Base-by-base conservation (phyloP, 1,284 basidiomycete species). In the Rhodofomes roseus region DNA sequence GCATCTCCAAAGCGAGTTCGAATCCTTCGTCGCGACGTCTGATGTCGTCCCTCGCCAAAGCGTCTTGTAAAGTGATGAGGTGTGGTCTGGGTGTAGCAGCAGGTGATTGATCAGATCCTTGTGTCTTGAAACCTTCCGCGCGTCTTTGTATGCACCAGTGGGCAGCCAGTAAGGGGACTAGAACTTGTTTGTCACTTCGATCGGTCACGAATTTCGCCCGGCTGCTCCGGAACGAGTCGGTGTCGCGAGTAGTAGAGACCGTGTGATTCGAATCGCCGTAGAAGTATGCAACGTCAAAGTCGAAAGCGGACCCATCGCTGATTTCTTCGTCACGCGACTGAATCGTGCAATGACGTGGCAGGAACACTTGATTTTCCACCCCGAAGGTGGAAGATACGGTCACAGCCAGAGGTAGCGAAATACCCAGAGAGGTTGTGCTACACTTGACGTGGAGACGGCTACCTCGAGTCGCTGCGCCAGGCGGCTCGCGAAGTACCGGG, bases 41-140 rank as follows among this genome's bases (percentile, higher is more conserved):
- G 51, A 68, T 66, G 54, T 68, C 66, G 20, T 65, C 61, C 39
- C 66, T 54, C 4, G 59, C 56, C 41, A 56, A 60, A 5, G 66
- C 66, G 12, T 64, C 55, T 25, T 60, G 54, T n/a, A 68, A 62
- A 12, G 62, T 62, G 25, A 68, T 60, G 7, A 66, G 60, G 2
- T 50, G 59, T 2, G 60, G 61, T 6, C 58, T 46, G 18, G 60
- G 59, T 34, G 62, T 20, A 9, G 63, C 61, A 51, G 63, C 61
- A 61, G 2, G 41, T 60, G 31, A 44, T 23, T n/a, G 25, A 12
- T 60, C 56, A 1, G 8, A n/a, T n/a, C 58, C 57, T 12, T 41
- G 18, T 63, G 64, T 66, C 56, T 68, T 65, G 56, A 68, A 65
- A 25, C 64, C 67, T 34, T 68, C 67, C 16, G 39, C 40, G 8